Evolutionary conservation across 345 rosid species (phyloP), one percentile per base, ranked within the genome.

Genomic region (Carallia brachiata): DNA sequence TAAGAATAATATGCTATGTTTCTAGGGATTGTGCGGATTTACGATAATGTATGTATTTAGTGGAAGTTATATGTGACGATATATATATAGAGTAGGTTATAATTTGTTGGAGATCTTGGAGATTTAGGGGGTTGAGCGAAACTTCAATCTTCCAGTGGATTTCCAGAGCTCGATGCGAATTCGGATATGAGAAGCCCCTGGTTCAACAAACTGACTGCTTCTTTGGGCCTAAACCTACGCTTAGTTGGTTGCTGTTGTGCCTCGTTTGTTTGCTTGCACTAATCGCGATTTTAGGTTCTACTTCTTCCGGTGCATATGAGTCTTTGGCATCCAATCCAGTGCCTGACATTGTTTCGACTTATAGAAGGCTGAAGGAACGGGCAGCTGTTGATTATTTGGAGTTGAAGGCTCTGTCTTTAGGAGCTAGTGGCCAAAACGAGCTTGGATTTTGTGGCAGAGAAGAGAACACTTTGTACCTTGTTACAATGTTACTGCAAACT

Each of bases 111-210:
- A 32, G 0, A 2, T 32, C 34, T 32, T 4, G 34, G 34, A 44
- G 16, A 4, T 44, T 44, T 10, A 12, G 17, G 50, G 50, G 50
- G 3, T 13, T 23, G 23, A 23, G 23, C 0, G 23, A 23, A 23
- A 23, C 23, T 23, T 23, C 23, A 23, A 44, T 44, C 12, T 44
- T 44, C 12, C 2, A 75, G 78, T 75, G 73, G 68, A 72, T 60
- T 78, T 76, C 55, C 63, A 65, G 39, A 61, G 50, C 71, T 77
- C 71, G 32, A 37, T 27, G 34, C 4, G 34, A 62, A 50, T 78
- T 80, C 77, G 88, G 93, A 86, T 82, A 95, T 95, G 99, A 92
- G 97, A 95, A 84, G 88, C 86, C 83, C 90, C 75, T 88, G 92
- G 87, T 80, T 77, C 65, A 89, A 75, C 75, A 89, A 83, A 68